Evolutionary conservation across 106 monocot genomes (phyloP).

Genomic region (Dactylorhiza incarnata): DNA sequence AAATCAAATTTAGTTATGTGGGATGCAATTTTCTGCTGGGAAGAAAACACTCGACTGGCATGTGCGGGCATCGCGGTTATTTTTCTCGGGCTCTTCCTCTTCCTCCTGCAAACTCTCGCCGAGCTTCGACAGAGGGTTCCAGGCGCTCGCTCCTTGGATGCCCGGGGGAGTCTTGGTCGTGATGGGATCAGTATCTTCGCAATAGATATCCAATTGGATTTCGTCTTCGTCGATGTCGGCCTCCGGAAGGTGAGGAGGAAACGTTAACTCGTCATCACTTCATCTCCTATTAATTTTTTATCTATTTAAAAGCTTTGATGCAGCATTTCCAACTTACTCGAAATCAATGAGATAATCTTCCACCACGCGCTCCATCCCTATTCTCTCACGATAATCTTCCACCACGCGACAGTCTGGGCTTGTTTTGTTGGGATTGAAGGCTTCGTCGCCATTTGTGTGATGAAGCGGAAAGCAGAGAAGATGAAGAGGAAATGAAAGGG

Average conservation of each 20-base stretch:
- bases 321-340: no score
- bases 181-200: slow-evolving; percentile 29
- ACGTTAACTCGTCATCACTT: slow-evolving; percentile 35
- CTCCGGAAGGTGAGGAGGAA: slow-evolving; percentile 5
- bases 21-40: neutral
- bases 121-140: slow-evolving; percentile 59
- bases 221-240: slow-evolving; percentile 33
- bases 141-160: slow-evolving; percentile 15
- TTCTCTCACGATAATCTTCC: slow-evolving; percentile 62
- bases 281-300: no score
- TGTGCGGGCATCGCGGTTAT: neutral
- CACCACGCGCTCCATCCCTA: slow-evolving; percentile 86
- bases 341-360: slow-evolving; percentile 41
- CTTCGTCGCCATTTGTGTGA: no score
- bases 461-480: no score
- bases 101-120: slow-evolving; percentile 62
- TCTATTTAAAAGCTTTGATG: no score
- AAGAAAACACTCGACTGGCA: neutral
- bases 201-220: slow-evolving; percentile 39
- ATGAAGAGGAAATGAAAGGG: no score
- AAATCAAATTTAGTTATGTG: no score
- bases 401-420: slow-evolving; percentile 85
- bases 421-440: no score
- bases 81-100: slow-evolving; percentile 28
- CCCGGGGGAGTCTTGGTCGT: slow-evolving; percentile 21